These are phyloP conservation scores for Perilla frutescens DNA, from an alignment of 257 asterid genomes.

Conservation along the genomic window DNA sequence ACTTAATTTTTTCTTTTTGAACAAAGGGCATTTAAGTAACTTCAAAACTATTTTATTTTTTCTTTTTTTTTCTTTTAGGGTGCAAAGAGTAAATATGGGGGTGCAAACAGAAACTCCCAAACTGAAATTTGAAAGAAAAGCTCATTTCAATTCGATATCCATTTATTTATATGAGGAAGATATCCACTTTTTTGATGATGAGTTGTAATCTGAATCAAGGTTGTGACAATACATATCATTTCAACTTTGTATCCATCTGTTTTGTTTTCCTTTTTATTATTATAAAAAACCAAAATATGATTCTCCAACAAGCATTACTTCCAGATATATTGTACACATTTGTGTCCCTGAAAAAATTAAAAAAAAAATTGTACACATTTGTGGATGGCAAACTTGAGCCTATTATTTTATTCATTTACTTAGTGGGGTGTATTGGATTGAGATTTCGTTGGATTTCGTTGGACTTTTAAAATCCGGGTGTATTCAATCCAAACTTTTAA, in stretches of 20 bases:
- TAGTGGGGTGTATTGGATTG: no score
- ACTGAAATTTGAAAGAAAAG: background rate
- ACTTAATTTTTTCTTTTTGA: no score
- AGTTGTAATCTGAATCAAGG: background rate
- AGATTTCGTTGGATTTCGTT: no score
- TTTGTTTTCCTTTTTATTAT: background rate
- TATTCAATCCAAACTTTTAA: no score
- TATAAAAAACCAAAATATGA: background rate
- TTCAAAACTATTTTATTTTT: no score
- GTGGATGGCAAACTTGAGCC: background rate
- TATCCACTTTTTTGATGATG: background rate
- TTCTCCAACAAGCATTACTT: background rate
- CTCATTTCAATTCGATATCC: background rate
- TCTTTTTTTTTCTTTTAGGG: no score
- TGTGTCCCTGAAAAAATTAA: conserved; percentile 9
- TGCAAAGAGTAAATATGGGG: no score
- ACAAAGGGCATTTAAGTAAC: no score
- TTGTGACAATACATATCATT: conserved; percentile 5
- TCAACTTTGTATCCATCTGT: background rate
- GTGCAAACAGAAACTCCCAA: no score
- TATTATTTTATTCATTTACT: no score
- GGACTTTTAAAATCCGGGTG: no score
- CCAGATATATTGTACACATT: conserved; percentile 8
- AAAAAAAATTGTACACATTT: background rate
- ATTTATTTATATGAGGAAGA: background rate